Base-by-base conservation (phyloP, 768 basidiomycete species). In the Leucocoprinus leucothites region DNA sequence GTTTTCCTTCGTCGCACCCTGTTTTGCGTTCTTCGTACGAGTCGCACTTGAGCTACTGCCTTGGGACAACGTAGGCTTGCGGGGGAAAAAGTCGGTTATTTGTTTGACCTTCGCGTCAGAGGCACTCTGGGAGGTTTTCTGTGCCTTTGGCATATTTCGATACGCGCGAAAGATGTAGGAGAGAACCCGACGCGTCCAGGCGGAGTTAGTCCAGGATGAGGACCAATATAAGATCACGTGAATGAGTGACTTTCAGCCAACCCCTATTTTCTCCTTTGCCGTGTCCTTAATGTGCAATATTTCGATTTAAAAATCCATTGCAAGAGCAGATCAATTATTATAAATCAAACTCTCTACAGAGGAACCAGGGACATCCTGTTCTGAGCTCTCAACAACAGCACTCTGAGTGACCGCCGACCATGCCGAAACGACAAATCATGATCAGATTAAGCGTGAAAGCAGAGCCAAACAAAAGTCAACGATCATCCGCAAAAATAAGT, bases 31-130 rank as follows among this genome's bases (percentile, higher is more conserved):
- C 52, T 25, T 43, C 7, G 26, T 28, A 19, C 19, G 28, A 34
- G 31, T 41, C 25, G 21, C 47, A 14, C 31, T 34, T 24, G 31
- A 21, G n/a, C 18, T 34, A 24, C 35, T 18, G 22, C 24, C 44
- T 25, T 54, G 53, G 7, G 48, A 43, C 18, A 49, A 34, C 19
- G 31, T 25, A 7, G 40, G 21, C 34, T 56, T 56, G 21, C 47
- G 16, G 22, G 54, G 28, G 48, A 56, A 56, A 35, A 56, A 56
- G n/a, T 56, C 54, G 5, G 54, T 56, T 26, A 56, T 56, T 19
- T 48, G 54, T 40, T 56, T 56, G 26, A 25, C 9, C 40, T 44
- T 56, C 31, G 48, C 28, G n/a, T 43, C 54, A 3, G 41, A 36
- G 28, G 40, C 22, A 25, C 28, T 46, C 42, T 53, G 52, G 9